Percentiles rank a stretch among this genome's conserved stretches.
Conservation (phyloP, 2,329 filamentous ascomycete species). For the Alternaria ethzedia region DNA sequence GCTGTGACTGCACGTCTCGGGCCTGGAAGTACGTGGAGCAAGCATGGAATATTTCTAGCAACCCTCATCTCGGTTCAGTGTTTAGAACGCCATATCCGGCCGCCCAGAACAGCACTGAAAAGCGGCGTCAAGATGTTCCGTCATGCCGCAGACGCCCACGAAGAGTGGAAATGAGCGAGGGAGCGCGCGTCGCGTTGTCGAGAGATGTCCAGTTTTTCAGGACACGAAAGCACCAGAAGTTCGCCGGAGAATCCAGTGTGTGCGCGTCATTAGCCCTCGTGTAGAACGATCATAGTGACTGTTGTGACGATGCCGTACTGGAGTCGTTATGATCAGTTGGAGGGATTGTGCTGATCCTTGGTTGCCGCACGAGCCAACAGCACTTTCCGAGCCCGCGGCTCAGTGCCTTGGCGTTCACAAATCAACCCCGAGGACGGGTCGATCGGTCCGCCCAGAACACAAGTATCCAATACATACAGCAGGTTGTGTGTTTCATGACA, state of each 20-base stretch:
- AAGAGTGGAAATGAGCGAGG: slow-evolving; percentile 15
- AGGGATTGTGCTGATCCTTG: slow-evolving; percentile 1
- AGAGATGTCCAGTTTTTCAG: not conserved
- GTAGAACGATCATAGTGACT: not conserved
- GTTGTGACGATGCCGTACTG: not conserved
- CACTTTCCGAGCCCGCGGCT: not conserved
- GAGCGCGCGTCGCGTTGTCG: not conserved
- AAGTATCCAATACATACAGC: not conserved
- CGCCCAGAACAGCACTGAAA: slow-evolving; percentile 8
- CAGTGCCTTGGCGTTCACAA: not conserved
- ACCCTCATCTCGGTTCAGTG: slow-evolving; percentile 8
- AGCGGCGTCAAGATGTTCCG: slow-evolving; percentile 9
- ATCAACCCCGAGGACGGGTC: not conserved
- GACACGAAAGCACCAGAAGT: not conserved
- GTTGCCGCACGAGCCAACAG: not conserved
- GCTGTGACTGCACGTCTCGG: not conserved
- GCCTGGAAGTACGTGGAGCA: not conserved
- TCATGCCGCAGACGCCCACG: slow-evolving; percentile 11
- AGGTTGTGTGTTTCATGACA: not conserved
- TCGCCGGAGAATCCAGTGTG: not conserved
- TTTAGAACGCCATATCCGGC: not conserved
- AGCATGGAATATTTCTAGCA: not conserved
- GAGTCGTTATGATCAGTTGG: not conserved
- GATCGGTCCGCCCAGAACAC: not conserved
- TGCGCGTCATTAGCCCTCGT: not conserved